Evolutionary conservation across 495 filamentous ascomycete species (phyloP), one percentile per base, ranked within the genome.

Genomic region (Penicillium odoratum): DNA sequence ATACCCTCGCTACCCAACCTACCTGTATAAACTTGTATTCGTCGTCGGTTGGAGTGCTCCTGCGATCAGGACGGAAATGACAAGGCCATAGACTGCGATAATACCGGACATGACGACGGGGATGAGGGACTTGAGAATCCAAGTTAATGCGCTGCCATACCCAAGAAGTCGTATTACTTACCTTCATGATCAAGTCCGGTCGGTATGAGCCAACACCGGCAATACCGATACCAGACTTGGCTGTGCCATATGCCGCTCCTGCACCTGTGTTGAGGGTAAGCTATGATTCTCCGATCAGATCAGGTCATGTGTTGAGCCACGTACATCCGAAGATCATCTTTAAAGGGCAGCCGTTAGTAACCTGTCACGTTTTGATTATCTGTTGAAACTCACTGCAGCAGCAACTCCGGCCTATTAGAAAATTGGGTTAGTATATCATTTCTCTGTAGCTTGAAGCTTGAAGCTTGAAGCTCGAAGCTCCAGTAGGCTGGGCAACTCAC

Each of bases 61-160:
- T 15, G 92, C 89, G 69, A 98, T 98, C 33, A 99, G 82, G 65
- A 99, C 94, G 16, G 93, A 86, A 61, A 99, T 90, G 61, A 99
- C 94, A 46, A 99, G 89, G 36, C 92, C 86, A 77, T 99, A 99
- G 61, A 99, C 95, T 36, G 94, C 94, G 63, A 99, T 92, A 69
- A 99, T 99, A 82, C 94, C 94, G 69, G 94, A 95, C 94, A 99
- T 99, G 78, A 99, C 91, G 61, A 98, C 93, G 53, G 93, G 94
- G 66, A 95, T 93, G 38, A 97, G 80, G 48, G 90, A 96, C 92
- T 93, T 51, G 7, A 53, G 47, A 44, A 58, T 42, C 29, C 26
- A 15, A 62, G 61, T 45, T 26, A 63, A 69, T 61, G 28, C 29
- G 34, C 42, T 26, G 13, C 28, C 13, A 44, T 46, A 7, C 15